Conservation (phyloP, 139 green algal species). For the Pseudopediastrum boryanum region DNA sequence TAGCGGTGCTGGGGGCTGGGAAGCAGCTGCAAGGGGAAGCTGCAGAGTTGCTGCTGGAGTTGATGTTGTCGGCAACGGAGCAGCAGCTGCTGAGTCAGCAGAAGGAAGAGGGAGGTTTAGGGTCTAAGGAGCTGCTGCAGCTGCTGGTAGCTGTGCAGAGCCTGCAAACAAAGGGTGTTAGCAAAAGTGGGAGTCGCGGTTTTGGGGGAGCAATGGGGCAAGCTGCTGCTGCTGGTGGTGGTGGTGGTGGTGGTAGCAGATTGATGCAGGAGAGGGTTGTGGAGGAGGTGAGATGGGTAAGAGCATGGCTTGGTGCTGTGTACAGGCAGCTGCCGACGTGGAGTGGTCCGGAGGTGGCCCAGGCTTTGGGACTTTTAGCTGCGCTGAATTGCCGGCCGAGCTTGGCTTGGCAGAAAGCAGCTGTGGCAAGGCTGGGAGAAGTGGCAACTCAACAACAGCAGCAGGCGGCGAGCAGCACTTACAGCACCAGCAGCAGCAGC, state of each 20-base stretch:
- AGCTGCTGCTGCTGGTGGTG: neutral
- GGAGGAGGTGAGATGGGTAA: slow-evolving; percentile 3
- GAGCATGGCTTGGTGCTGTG: no score
- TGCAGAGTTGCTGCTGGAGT: slow-evolving; percentile 18
- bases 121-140: slow-evolving; percentile 12
- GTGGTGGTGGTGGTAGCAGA: neutral
- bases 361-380: neutral
- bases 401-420: neutral
- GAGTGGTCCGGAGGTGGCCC: neutral
- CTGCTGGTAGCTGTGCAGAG: neutral
- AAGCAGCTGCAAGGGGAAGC: slow-evolving; percentile 14
- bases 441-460: neutral
- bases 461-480: neutral
- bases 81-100: slow-evolving; percentile 4
- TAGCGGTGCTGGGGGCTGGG: slow-evolving; percentile 12
- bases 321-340: neutral
- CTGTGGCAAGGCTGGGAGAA: neutral
- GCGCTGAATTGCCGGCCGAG: neutral
- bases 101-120: neutral
- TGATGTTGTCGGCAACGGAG: slow-evolving; percentile 18
- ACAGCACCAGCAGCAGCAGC: neutral
- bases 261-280: slow-evolving; percentile 24
- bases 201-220: no score
- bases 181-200: no score
- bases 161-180: no score